phyloP scores from a whole-genome alignment of 805 yeast species.

The Ogataea thermomethanolica region DNA sequence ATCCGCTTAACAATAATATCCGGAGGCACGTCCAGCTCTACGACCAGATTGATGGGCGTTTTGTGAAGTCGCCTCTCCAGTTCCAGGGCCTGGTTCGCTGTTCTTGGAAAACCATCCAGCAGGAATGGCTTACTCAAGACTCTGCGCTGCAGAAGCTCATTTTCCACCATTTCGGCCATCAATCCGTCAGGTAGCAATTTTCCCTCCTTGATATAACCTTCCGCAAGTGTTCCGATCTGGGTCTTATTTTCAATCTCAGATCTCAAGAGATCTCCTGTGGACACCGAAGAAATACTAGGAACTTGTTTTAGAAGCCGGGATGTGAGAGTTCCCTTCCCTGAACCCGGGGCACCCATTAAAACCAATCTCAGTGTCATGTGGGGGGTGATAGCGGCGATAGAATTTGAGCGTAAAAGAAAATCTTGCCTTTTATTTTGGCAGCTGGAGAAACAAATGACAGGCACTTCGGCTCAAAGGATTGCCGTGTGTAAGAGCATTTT shows the following conservation, averaged over 20 bases:
- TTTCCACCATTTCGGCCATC: conserved; percentile 56
- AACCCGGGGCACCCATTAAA: conserved; percentile 89
- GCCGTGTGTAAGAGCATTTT: too few relatives aligned
- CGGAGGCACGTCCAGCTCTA: conserved; percentile 84
- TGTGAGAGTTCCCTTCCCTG: conserved; percentile 93
- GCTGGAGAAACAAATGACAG: too few relatives aligned
- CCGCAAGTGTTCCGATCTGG: conserved; percentile 53
- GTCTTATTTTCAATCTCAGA: conserved; percentile 56
- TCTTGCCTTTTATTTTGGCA: too few relatives aligned
- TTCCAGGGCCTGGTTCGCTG: conserved; percentile 62
- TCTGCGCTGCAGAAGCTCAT: conserved; percentile 40
- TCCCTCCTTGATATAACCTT: conserved; percentile 57
- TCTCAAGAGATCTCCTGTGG: conserved; percentile 84
- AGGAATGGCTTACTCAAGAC: conserved; percentile 62
- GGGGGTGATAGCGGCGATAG: too few relatives aligned
- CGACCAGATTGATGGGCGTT: conserved; percentile 62
- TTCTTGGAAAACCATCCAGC: conserved; percentile 92
- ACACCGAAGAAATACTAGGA: conserved; percentile 53
- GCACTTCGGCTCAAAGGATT: too few relatives aligned
- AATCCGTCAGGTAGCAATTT: conserved; percentile 67
- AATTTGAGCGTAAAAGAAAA: too few relatives aligned
- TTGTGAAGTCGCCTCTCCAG: conserved; percentile 44
- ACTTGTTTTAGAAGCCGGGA: conserved; percentile 54
- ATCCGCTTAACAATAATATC: conserved; percentile 77
- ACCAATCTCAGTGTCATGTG: conserved; percentile 57